Percentiles rank a stretch among this genome's conserved stretches.
Conservation (phyloP, 1,284 basidiomycete genomes). For the Tilletia indica region DNA sequence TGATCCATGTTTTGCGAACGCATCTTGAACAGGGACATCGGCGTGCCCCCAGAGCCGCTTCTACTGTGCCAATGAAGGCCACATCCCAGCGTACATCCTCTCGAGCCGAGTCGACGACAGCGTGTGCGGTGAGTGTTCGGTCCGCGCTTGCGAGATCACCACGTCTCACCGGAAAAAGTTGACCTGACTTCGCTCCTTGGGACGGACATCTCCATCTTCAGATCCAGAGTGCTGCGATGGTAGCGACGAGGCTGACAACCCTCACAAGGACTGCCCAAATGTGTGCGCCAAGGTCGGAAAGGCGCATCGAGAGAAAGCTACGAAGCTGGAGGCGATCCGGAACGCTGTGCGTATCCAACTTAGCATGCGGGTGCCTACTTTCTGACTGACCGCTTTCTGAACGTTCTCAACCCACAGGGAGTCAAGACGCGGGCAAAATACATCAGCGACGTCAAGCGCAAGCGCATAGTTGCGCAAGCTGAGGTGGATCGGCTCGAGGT, state of each 20-base stretch:
- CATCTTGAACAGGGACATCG: constrained; percentile 67
- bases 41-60: constrained; percentile 75
- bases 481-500: constrained; percentile 59
- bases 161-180: background rate
- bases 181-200: too few species aligned
- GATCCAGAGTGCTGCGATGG: constrained; percentile 95
- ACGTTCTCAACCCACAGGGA: constrained; percentile 58
- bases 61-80: constrained; percentile 84
- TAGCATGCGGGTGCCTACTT: too few species aligned
- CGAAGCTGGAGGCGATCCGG: constrained; percentile 72
- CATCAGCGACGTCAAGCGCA: constrained; percentile 70
- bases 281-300: constrained; percentile 75
- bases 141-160: background rate
- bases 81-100: constrained; percentile 75
- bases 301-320: constrained; percentile 66
- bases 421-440: constrained; percentile 86
- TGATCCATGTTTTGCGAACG: background rate
- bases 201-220: constrained; percentile 51
- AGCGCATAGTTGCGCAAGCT: constrained; percentile 59
- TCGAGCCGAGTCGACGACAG: constrained; percentile 89
- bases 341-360: constrained; percentile 61
- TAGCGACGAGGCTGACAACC: constrained; percentile 71
- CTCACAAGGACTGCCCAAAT: constrained; percentile 68
- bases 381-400: background rate
- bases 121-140: constrained; percentile 71